Evolutionary conservation across 208 protist species (phyloP), one percentile per base, ranked within the genome.

Genomic region (Wallacemonas sp.): DNA sequence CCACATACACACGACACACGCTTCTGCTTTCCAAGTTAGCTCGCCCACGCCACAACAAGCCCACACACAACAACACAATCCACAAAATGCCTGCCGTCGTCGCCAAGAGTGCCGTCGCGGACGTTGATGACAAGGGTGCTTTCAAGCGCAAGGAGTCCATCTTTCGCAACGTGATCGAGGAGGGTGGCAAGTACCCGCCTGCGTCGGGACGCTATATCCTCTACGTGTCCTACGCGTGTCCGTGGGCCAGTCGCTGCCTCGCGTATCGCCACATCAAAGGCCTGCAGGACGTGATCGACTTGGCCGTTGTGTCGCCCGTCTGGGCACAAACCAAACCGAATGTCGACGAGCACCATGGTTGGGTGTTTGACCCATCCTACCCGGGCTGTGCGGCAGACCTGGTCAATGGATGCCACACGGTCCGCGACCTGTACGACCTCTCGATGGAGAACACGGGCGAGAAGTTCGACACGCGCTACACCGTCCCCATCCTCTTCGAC

Each of bases 401-500:
- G 0, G 41, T 90, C 24, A 65, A 74, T 34, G 55, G 52, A 36
- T 78, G 70, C 48, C 65, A 64, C 19, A 71, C 48, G 0, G 56
- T 87, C 0, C 65, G 72, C 34, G 72, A 94, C 36, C 61, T 98
- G 16, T 97, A 97, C 71, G 72, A 85, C 58, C 55, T 76, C 26
- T 75, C 73, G 54, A 83, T 80, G 66, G 19, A 75, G 32, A 74
- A 74, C 39, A 73, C 52, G 26, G 78, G 75, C 65, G 70, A 79
- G 29, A 60, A 38, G 44, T 81, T 79, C 68, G 69, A 78, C 33
- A 85, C 74, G 8, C 74, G 70, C 67, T 88, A 72, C 72, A 95
- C 95, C 21, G 88, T 97, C 11, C 93, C 93, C 11, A 61, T 97
- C n/a, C 78, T 98, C n/a, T 97, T 80, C 46, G 95, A 98, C 74